Conservation (phyloP, 2,329 filamentous ascomycete species). For the Colletotrichum theobromicola region DNA sequence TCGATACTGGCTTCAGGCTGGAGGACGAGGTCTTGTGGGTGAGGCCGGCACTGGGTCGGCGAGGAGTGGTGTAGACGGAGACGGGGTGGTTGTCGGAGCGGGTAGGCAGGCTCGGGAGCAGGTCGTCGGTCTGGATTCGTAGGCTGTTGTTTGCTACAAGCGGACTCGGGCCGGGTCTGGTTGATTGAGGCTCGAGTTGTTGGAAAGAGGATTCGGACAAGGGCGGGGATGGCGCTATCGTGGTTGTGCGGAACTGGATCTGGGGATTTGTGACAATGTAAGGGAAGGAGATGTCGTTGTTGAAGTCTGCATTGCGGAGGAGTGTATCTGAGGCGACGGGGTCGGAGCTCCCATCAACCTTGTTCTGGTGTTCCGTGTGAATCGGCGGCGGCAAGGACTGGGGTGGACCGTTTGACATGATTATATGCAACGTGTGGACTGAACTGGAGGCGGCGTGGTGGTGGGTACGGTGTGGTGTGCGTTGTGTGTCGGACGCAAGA, state of each 20-base stretch:
- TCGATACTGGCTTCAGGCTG: slow-evolving; percentile 56
- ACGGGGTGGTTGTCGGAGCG: slow-evolving; percentile 35
- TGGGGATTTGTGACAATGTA: slow-evolving; percentile 25
- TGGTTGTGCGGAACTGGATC: slow-evolving; percentile 41
- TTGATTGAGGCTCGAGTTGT: slow-evolving; percentile 13
- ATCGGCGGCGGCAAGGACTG: slow-evolving; percentile 15
- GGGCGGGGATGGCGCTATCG: slow-evolving; percentile 42
- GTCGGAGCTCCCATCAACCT: slow-evolving; percentile 17
- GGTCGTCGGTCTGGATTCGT: slow-evolving; percentile 41
- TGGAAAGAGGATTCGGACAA: slow-evolving; percentile 25
- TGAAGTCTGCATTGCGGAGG: slow-evolving; percentile 17
- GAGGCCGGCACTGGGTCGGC: slow-evolving; percentile 27
- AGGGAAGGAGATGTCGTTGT: slow-evolving; percentile 21
- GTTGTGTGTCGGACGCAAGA: not conserved
- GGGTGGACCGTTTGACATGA: slow-evolving; percentile 23
- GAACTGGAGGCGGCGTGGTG: not conserved
- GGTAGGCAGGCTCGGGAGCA: slow-evolving; percentile 25
- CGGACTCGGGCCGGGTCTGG: slow-evolving; percentile 7
- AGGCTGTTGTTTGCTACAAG: slow-evolving; percentile 28
- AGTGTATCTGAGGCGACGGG: slow-evolving; percentile 19
- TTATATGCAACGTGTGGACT: slow-evolving; percentile 17
- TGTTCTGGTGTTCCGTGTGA: slow-evolving; percentile 10
- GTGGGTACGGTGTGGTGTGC: slow-evolving; percentile 7
- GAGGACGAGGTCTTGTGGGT: slow-evolving; percentile 47
- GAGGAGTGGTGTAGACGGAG: slow-evolving; percentile 32